Percentiles rank a stretch among this genome's conserved stretches.
These are phyloP conservation scores for Umbilicus rupestris DNA, from an alignment of 164 flowering plant genomes.

Conservation along the genomic window DNA sequence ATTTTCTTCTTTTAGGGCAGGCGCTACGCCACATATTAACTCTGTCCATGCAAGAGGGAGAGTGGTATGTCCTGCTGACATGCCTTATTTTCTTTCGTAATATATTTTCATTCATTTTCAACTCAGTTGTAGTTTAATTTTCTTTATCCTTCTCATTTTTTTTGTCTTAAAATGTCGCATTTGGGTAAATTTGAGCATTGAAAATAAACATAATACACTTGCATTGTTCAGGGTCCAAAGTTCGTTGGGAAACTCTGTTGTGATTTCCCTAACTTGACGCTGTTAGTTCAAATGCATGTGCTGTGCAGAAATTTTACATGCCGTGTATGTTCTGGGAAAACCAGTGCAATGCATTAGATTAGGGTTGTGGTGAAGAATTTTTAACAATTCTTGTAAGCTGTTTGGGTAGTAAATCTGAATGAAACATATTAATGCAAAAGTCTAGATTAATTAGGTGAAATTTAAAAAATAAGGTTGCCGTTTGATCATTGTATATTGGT, in stretches of 20 bases:
- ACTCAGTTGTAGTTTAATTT: no score
- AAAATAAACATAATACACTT: not conserved
- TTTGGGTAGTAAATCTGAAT: not conserved
- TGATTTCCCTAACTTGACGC: not conserved
- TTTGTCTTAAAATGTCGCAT: no score
- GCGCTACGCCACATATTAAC: not conserved
- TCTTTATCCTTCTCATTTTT: no score
- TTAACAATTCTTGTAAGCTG: not conserved
- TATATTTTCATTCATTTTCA: no score
- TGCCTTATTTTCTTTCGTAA: not conserved
- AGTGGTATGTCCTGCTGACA: not conserved
- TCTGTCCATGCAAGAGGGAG: not conserved
- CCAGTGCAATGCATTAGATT: not conserved
- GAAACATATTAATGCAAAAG: not conserved
- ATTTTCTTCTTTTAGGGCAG: not conserved
- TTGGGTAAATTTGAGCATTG: not conserved
- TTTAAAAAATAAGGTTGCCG: not conserved
- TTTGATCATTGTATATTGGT: not conserved
- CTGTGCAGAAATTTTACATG: not conserved
- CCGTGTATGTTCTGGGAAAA: not conserved
- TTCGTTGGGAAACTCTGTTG: not conserved
- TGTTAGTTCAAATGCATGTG: not conserved
- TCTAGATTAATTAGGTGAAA: not conserved
- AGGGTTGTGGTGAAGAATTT: not conserved
- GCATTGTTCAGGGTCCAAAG: not conserved